Base-by-base conservation (phyloP, 2,329 filamentous ascomycete genomes). In the Amauroascus niger region DNA sequence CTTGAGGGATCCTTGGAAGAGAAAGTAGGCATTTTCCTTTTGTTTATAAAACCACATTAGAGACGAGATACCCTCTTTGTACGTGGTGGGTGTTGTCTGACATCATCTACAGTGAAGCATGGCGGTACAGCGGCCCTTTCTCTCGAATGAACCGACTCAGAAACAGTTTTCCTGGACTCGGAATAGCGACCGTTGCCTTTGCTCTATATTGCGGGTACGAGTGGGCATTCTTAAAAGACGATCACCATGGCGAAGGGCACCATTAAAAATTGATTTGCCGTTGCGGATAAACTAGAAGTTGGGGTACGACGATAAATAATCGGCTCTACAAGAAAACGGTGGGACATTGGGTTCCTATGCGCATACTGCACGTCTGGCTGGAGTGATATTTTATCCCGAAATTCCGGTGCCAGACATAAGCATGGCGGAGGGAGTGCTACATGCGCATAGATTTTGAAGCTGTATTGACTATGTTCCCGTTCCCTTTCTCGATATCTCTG, bases 71-170 rank as follows among this genome's bases (percentile, higher is more conserved):
- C n/a, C 16, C 9, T 48, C 13, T 16, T 1, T 47, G 18, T 46
- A 41, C 45, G 4, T n/a, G 56, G 22, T 35, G 26, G 44, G 48
- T 41, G 11, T 44, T 43, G 55, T 49, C 66, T 55, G 65, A 62
- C 47, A 39, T n/a, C 20, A 16, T 39, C 22, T 53, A 33, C 69
- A 98, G 93, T 67, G 93, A 98, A 77, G 80, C 87, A 67, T 98
- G 93, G 93, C 81, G 93, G 72, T 96, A 95, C 77, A 83, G 80
- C 33, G 93, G 91, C 59, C 84, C 81, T 52, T 97, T 96, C 77
- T 85, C 84, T 61, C 82, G 91, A 64, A 86, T 78, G 75, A 95
- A 95, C 75, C 86, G 93, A 63, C 93, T 96, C 77, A 89, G 84
- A 75, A 77, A 80, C 65, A 77, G 82, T 59, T 88, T 98, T 69